These are phyloP conservation scores for Mycena sp. DNA, from an alignment of 1,284 basidiomycete species.

Conservation along the genomic window DNA sequence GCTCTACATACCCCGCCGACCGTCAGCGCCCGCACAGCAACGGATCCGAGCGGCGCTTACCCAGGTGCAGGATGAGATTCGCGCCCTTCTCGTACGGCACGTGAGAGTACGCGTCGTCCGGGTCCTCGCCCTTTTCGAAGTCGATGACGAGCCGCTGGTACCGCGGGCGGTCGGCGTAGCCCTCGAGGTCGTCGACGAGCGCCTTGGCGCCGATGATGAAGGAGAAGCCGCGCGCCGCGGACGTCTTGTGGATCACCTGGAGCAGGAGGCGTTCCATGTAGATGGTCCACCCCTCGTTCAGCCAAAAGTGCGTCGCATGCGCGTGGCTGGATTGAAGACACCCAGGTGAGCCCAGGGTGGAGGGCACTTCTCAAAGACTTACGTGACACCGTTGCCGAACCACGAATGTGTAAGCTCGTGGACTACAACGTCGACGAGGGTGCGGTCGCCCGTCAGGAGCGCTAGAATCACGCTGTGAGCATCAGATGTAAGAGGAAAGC, in stretches of 20 bases:
- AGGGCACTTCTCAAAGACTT: constrained; percentile 43
- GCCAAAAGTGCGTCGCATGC: constrained; percentile 86
- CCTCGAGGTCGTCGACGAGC: constrained; percentile 76
- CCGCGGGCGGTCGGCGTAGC: constrained; percentile 67
- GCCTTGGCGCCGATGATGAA: constrained; percentile 82
- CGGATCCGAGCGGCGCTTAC: constrained; percentile 44
- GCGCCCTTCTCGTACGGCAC: constrained; percentile 63
- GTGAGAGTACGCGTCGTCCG: constrained; percentile 79
- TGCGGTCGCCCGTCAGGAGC: constrained; percentile 84
- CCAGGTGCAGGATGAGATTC: constrained; percentile 65
- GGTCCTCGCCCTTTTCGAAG: constrained; percentile 87
- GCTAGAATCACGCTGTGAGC: constrained; percentile 49
- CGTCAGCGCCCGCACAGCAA: not conserved
- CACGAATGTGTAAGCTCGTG: constrained; percentile 84
- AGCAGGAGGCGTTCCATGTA: constrained; percentile 92
- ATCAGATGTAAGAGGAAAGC: not conserved
- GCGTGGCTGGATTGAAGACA: constrained; percentile 59
- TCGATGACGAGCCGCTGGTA: constrained; percentile 87
- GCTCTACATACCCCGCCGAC: constrained; percentile 57
- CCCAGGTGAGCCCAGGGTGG: not conserved
- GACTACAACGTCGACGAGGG: constrained; percentile 88
- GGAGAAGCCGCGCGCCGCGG: constrained; percentile 85
- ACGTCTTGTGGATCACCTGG: constrained; percentile 71
- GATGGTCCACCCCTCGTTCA: constrained; percentile 95
- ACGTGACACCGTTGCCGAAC: constrained; percentile 90